Evolutionary conservation across 768 basidiomycete genomes (phyloP), one percentile per base, ranked within the genome.

Genomic region (Rhizopogon roseolus): DNA sequence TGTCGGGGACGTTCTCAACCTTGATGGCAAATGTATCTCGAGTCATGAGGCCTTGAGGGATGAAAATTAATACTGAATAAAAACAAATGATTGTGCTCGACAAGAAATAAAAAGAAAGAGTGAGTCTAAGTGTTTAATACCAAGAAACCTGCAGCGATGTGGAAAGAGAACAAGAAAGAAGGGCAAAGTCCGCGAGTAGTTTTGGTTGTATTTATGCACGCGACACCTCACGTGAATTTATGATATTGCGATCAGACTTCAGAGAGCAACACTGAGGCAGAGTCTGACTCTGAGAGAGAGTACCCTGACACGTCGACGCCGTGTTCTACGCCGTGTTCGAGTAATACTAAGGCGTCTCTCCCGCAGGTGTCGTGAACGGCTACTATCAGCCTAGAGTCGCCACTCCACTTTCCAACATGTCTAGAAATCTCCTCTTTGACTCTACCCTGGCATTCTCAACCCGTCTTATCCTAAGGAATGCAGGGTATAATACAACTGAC

Each of bases 401-500:
- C 2, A 36, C 34, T 8, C 5, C 7, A 7, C 32, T 32, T 17
- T 34, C 29, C 45, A 46, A 19, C 39, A 77, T 78, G 75, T 71
- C 74, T 29, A 70, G 64, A 17, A 76, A 77, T 42, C 73, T 77
- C 3, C 64, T 74, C 75, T 49, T 80, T 77, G 43, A 66, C 78
- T 51, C 69, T 68, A 54, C 64, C 8, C 72, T 85, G 13, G 73
- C 82, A 3, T 65, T 70, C 8, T 69, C 77, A 22, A 73, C 74
- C 2, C 72, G 81, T 32, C 67, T 72, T 14, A 75, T 74, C 4
- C 69, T 87, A 34, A 71, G 71, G 42, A 71, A 69, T 38, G 75
- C 78, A 38, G 85, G 85, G 6, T 88, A 85, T 60, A 77, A 81
- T 61, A 81, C 76, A 6, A 60, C 81, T 3, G 70, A 77, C 49